A percentile compares a stretch with the other conserved stretches of the same genome.
Conservation (phyloP, 768 basidiomycete species). For the Kwoniella europaea region DNA sequence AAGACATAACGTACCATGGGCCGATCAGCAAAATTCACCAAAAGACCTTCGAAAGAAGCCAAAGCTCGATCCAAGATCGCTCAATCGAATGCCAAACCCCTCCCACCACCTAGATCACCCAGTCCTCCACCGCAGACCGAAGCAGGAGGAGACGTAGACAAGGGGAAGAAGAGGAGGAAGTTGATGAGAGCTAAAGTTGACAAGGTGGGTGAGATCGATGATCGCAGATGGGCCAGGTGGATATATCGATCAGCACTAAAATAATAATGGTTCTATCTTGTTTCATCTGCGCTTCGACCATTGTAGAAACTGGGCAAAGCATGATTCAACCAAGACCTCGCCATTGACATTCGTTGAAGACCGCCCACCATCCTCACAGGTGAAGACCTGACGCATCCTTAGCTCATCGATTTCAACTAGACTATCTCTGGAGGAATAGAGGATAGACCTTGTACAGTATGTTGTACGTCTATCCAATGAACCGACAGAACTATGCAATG, state of each 20-base stretch:
- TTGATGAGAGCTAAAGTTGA: constrained; percentile 46
- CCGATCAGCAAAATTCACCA: constrained; percentile 45
- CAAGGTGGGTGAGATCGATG: constrained; percentile 28
- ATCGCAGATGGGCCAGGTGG: neutral
- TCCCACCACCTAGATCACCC: constrained; percentile 20
- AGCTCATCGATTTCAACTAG: no score
- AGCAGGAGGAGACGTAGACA: constrained; percentile 13
- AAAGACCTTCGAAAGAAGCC: constrained; percentile 42
- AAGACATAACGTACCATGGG: constrained; percentile 30
- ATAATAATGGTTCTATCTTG: no score
- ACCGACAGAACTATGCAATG: no score
- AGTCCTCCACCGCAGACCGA: constrained; percentile 11
- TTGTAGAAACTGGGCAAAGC: constrained; percentile 19
- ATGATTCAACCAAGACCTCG: neutral
- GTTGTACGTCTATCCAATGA: no score
- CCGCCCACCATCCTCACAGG: no score
- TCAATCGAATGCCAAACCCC: constrained; percentile 29
- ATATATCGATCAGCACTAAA: neutral
- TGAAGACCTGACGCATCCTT: no score
- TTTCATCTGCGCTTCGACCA: no score
- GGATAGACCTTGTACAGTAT: no score
- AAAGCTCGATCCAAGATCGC: constrained; percentile 44
- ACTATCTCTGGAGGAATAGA: no score
- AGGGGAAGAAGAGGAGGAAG: constrained; percentile 42
- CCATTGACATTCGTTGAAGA: no score